Conservation (phyloP, 2,329 filamentous ascomycete species). For the Ophiostoma tasmaniense region DNA sequence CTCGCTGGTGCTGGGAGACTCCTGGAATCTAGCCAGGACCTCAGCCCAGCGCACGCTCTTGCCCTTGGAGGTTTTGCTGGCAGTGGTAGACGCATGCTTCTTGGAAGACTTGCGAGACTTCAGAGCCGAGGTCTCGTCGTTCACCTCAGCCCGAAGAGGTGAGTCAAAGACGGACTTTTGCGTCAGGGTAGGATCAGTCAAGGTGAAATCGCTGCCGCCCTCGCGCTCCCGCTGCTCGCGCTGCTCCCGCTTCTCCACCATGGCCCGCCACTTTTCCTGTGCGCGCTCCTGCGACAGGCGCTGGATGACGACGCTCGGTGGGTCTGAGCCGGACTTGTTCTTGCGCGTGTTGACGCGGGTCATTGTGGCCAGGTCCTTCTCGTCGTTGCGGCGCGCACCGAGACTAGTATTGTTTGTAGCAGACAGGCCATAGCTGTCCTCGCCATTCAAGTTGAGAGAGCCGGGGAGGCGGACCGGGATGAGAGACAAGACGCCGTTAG, state of each 20-base stretch:
- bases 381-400: conserved; percentile 27
- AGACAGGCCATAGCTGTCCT: conserved; percentile 20
- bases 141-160: neutral
- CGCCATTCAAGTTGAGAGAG: conserved; percentile 24
- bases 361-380: conserved; percentile 35
- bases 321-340: conserved; percentile 34
- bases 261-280: conserved; percentile 8
- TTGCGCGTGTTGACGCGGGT: conserved; percentile 38
- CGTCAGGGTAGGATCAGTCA: conserved; percentile 9
- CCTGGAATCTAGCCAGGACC: conserved; percentile 26
- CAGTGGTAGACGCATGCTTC: neutral
- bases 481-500: conserved; percentile 25
- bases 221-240: conserved; percentile 20
- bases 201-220: neutral
- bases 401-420: conserved; percentile 17
- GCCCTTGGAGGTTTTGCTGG: neutral
- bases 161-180: conserved; percentile 25
- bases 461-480: conserved; percentile 29
- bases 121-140: neutral
- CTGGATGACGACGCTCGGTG: conserved; percentile 27
- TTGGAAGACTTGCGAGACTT: neutral
- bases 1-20: conserved; percentile 4
- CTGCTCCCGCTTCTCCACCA: conserved; percentile 12
- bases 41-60: conserved; percentile 29
- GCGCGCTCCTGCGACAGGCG: conserved; percentile 24